Evolutionary conservation across 2,329 filamentous ascomycete genomes (phyloP).

Genomic region (Sporothrix pallida): DNA sequence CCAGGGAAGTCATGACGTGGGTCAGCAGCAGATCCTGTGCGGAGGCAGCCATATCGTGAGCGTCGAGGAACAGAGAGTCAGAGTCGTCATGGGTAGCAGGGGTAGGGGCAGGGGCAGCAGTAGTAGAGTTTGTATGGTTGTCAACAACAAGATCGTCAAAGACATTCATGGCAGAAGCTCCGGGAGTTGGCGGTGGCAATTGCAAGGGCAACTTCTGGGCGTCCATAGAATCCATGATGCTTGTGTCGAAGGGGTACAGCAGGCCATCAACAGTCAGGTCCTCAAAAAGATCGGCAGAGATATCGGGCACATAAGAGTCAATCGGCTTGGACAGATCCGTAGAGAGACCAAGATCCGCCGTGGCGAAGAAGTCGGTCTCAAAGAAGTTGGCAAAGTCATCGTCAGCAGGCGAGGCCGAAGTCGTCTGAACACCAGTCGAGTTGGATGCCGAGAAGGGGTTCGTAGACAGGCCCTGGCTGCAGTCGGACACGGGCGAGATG

Average conservation of each 20-base stretch:
- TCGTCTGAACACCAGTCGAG: slow-evolving; percentile 50
- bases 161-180: not conserved
- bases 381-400: slow-evolving; percentile 44
- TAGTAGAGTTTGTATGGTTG: not conserved
- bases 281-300: slow-evolving; percentile 29
- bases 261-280: slow-evolving; percentile 46
- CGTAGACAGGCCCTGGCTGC: slow-evolving; percentile 51
- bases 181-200: not conserved
- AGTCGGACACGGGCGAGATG: slow-evolving; percentile 57
- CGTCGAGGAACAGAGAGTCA: not conserved
- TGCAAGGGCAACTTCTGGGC: not conserved
- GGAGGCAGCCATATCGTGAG: slow-evolving; percentile 49
- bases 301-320: slow-evolving; percentile 11
- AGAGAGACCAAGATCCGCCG: slow-evolving; percentile 2
- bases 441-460: slow-evolving; percentile 35
- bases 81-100: not conserved
- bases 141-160: slow-evolving; percentile 9
- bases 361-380: slow-evolving; percentile 41
- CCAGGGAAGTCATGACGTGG: slow-evolving; percentile 53
- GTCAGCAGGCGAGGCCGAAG: slow-evolving; percentile 53
- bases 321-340: not conserved
- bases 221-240: not conserved
- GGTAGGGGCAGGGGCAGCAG: not conserved
- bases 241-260: slow-evolving; percentile 46
- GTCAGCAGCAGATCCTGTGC: slow-evolving; percentile 54